Percentiles rank a stretch among this genome's conserved stretches.
These are phyloP conservation scores for Torulaspora indica DNA, from an alignment of 805 yeast species.

Conservation along the genomic window DNA sequence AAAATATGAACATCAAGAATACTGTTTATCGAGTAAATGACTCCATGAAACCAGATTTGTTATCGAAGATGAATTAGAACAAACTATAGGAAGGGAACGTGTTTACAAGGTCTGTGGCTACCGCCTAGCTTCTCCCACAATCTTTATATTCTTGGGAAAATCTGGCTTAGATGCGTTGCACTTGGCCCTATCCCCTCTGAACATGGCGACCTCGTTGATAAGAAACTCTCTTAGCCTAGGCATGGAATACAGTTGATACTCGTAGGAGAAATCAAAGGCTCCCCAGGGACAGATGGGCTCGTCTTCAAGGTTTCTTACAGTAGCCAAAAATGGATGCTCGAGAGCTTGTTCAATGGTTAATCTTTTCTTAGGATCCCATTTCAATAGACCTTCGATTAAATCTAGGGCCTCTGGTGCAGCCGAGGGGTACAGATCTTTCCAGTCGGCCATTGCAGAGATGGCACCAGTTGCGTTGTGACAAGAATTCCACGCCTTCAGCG, in stretches of 20 bases:
- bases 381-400: slow-evolving; percentile 50
- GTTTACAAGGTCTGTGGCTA: neutral
- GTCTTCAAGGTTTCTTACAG: slow-evolving; percentile 49
- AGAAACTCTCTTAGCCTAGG: slow-evolving; percentile 46
- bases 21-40: neutral
- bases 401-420: slow-evolving; percentile 50
- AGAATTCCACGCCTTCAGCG: slow-evolving; percentile 45
- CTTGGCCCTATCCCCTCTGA: slow-evolving; percentile 37
- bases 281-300: slow-evolving; percentile 49
- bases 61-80: neutral
- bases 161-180: slow-evolving; percentile 9
- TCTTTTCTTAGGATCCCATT: slow-evolving; percentile 61
- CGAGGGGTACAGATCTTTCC: slow-evolving; percentile 59
- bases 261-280: slow-evolving; percentile 66
- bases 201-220: slow-evolving; percentile 49
- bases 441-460: slow-evolving; percentile 38
- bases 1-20: neutral
- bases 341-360: slow-evolving; percentile 53
- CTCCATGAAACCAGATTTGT: neutral
- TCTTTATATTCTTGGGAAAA: slow-evolving; percentile 1
- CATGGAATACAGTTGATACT: slow-evolving; percentile 39
- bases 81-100: neutral
- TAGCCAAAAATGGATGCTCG: slow-evolving; percentile 49
- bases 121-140: slow-evolving; percentile 4
- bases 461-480: slow-evolving; percentile 43